A percentile compares a stretch with the other conserved stretches of the same genome.
phyloP scores from a whole-genome alignment of 139 green algal species.

The Chlorella sorokiniana region DNA sequence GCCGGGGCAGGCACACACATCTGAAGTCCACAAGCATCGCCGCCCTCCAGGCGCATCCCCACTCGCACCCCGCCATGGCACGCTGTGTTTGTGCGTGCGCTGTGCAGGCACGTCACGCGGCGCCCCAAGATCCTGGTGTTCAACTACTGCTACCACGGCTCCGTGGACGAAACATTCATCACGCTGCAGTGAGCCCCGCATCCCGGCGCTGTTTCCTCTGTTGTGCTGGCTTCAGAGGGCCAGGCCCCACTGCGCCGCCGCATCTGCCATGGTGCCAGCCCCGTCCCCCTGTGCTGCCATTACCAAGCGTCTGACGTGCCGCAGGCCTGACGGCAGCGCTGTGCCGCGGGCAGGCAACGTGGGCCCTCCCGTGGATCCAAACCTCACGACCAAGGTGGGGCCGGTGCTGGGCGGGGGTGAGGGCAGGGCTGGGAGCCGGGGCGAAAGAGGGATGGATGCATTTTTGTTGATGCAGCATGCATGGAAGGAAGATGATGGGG shows the following conservation, averaged over 20 bases:
- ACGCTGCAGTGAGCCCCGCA: not conserved
- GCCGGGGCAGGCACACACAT: no score
- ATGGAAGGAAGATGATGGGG: no score
- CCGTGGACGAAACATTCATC: not conserved
- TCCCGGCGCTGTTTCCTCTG: not conserved
- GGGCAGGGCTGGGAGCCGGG: no score
- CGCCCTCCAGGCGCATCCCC: no score
- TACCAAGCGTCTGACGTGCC: not conserved
- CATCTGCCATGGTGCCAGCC: no score
- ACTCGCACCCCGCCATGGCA: no score
- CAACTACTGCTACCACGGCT: conserved; percentile 7
- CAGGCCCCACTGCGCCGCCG: no score
- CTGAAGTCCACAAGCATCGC: no score
- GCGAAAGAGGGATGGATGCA: no score
- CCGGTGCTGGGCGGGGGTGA: no score
- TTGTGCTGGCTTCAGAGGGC: not conserved
- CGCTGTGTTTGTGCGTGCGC: no score
- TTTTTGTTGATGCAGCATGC: not conserved
- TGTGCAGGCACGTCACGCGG: not conserved
- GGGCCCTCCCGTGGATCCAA: not conserved
- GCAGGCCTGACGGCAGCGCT: not conserved
- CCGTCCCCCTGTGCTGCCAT: not conserved
- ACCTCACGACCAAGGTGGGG: not conserved
- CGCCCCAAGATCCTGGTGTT: conserved; percentile 9
- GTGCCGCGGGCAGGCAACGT: not conserved